Base-by-base conservation (phyloP, 2,329 filamentous ascomycete genomes). In the Phaeophleospora eucalypticola region DNA sequence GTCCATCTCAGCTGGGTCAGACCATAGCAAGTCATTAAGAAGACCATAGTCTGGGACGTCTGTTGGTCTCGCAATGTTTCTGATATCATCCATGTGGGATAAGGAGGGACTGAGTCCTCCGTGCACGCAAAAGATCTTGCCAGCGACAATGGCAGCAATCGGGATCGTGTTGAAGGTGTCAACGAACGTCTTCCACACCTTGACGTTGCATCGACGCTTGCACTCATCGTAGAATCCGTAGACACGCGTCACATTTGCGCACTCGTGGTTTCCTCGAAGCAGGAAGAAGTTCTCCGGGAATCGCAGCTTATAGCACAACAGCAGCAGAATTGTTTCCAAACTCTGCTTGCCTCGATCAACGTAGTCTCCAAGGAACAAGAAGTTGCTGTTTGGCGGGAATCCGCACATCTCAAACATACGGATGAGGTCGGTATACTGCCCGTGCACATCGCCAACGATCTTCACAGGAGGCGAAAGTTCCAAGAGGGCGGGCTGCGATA, bases 171-270 rank as follows among this genome's bases (percentile, higher is more conserved):
- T 97, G 77, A 97, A 97, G 19, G 87, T 93, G 66, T 97, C 91
- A 43, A 95, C 84, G 65, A 97, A 97, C 0, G 89, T 94, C 75
- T 97, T 97, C 91, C 91, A 97, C 45, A 95, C 83, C 74, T 96
- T 96, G 67, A 96, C 88, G 65, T 95, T 96, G 74, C 87, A 95
- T 52, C 91, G 81, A 56, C 91, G 81, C 73, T 97, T 97, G 78
- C 91, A 97, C 67, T 97, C 91, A 63, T 97, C 91, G 72, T 97
- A 97, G 70, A 97, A 97, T 2, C 91, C 91, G 68, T 96, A 96
- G 29, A 97, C 89, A 49, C 91, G 81, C 12, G 89, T 97, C 43
- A 97, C 89, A 58, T 95, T 95, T 60, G 91, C 91, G 69, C 91
- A 96, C 68, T 97, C 91, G 69, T 97, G 91, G 65, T 97, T 97